phyloP scores from a whole-genome alignment of 495 filamentous ascomycete species.

The Penicillium samsonianum region DNA sequence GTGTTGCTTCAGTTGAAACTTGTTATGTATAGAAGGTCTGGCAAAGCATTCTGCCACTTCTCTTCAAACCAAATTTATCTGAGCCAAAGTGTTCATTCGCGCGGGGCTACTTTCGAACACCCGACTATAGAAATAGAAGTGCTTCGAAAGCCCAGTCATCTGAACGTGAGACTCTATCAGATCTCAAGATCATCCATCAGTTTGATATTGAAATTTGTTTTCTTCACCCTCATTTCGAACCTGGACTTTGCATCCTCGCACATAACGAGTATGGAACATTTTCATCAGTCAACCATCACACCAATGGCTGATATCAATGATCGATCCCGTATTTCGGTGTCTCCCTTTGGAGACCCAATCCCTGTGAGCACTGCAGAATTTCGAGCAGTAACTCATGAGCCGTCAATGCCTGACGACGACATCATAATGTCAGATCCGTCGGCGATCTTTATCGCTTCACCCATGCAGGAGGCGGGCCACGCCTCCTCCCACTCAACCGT shows the following conservation, averaged over 20 bases:
- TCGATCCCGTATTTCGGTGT: background rate
- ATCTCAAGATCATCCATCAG: background rate
- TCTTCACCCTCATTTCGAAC: background rate
- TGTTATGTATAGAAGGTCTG: background rate
- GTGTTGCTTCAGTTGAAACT: background rate
- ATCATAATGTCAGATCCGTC: background rate
- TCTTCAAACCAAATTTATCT: background rate
- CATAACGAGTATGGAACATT: background rate
- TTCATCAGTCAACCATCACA: background rate
- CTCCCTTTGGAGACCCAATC: background rate
- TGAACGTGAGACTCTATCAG: background rate
- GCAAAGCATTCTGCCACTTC: background rate
- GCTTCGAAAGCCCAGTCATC: background rate
- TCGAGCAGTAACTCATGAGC: background rate
- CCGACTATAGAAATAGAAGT: slow-evolving; percentile 1
- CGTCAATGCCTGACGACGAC: background rate
- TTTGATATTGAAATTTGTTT: background rate
- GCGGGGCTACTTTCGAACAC: background rate
- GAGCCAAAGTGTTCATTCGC: background rate
- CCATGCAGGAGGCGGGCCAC: background rate
- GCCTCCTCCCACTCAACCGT: background rate
- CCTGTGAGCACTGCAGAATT: background rate
- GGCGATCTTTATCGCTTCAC: background rate
- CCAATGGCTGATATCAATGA: background rate
- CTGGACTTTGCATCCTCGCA: background rate